These are phyloP conservation scores for Apiosordaria backusii DNA, from an alignment of 495 filamentous ascomycete genomes.

Conservation along the genomic window DNA sequence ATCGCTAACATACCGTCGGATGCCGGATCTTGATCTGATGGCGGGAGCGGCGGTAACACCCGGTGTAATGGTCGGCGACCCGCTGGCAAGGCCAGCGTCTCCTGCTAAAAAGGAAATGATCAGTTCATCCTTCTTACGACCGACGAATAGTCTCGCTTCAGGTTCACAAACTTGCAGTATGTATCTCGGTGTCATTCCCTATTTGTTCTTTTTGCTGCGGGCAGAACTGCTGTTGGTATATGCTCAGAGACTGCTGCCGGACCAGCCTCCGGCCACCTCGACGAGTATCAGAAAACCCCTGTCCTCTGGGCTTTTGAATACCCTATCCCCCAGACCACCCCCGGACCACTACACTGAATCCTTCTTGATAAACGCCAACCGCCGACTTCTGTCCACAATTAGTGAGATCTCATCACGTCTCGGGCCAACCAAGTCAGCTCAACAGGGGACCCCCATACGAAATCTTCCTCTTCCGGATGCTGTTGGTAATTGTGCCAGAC, in stretches of 20 bases:
- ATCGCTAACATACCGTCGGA: neutral
- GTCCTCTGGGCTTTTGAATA: neutral
- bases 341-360: neutral
- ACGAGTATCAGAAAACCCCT: neutral
- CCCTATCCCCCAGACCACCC: neutral
- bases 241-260: neutral
- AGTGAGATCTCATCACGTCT: neutral
- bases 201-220: neutral
- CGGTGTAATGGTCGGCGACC: constrained; percentile 1
- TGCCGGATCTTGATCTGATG: neutral
- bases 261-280: neutral
- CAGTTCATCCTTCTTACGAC: neutral
- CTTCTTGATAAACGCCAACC: neutral
- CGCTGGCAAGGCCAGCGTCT: neutral
- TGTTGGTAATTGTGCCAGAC: neutral
- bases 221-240: neutral
- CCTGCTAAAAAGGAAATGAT: constrained; percentile 1
- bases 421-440: neutral
- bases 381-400: too few relatives aligned
- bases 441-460: neutral
- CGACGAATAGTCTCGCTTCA: neutral
- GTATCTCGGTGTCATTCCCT: neutral
- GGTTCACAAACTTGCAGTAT: neutral
- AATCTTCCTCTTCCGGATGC: neutral
- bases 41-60: neutral